phyloP scores from a whole-genome alignment of 495 filamentous ascomycete species.

The Annulohypoxylon nitens region DNA sequence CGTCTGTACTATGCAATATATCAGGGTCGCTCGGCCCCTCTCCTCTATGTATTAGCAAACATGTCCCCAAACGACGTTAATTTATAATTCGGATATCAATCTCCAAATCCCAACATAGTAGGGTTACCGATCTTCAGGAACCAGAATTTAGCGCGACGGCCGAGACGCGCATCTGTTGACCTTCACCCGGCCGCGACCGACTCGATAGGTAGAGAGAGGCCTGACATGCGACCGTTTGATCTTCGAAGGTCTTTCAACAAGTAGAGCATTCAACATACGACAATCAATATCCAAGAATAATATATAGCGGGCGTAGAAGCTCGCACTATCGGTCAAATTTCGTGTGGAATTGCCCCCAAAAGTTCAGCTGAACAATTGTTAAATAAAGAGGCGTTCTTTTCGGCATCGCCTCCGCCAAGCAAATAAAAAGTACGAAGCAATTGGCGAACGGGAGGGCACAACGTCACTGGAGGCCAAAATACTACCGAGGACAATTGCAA shows the following conservation, averaged over 20 bases:
- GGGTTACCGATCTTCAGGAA: conserved; percentile 45
- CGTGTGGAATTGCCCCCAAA: conserved; percentile 22
- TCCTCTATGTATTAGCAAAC: conserved; percentile 22
- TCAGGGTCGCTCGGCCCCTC: conserved; percentile 11
- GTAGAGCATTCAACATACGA: conserved; percentile 24
- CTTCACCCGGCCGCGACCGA: conserved; percentile 19
- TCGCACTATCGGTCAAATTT: conserved; percentile 18
- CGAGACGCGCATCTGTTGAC: conserved; percentile 37
- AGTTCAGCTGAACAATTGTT: conserved; percentile 35
- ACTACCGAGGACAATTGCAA: conserved; percentile 19
- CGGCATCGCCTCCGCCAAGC: conserved; percentile 31
- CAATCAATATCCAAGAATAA: conserved; percentile 12
- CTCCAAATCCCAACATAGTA: conserved; percentile 21
- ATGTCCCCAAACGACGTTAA: conserved; percentile 10
- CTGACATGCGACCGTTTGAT: conserved; percentile 39
- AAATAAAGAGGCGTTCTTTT: conserved; percentile 34
- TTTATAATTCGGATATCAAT: conserved; percentile 23
- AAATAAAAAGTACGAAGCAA: conserved; percentile 28
- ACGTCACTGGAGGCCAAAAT: conserved; percentile 35
- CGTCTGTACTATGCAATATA: conserved; percentile 8
- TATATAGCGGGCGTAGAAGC: conserved; percentile 5
- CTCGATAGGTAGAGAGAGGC: conserved; percentile 39
- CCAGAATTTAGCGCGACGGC: conserved; percentile 37
- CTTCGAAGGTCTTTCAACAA: conserved; percentile 27
- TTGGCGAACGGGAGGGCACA: conserved; percentile 25